Evolutionary conservation across 768 basidiomycete species (phyloP).

Genomic region (Atractiella rhizophila): DNA sequence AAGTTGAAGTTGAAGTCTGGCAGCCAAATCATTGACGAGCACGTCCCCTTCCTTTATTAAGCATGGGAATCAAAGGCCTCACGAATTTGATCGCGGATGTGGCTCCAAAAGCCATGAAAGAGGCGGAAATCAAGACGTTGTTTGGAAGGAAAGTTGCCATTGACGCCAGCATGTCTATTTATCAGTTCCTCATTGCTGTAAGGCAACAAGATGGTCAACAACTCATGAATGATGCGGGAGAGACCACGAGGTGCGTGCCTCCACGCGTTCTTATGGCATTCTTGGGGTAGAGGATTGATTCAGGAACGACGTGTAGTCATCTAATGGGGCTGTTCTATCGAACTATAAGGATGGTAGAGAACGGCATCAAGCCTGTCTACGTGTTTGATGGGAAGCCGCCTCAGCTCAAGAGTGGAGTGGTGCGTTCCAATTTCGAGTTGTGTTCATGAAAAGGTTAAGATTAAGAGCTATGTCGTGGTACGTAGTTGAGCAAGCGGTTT

Average conservation of each 20-base stretch:
- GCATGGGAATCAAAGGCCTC: conserved; percentile 86
- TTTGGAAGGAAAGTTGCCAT: conserved; percentile 97
- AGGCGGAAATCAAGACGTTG: conserved; percentile 32
- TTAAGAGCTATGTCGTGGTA: neutral
- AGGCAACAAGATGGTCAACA: conserved; percentile 87
- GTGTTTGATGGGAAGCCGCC: conserved; percentile 98
- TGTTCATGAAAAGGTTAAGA: neutral
- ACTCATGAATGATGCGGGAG: conserved; percentile 88
- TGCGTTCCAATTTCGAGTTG: conserved; percentile 27
- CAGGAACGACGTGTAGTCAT: conserved; percentile 33
- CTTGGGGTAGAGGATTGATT: neutral
- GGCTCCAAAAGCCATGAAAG: conserved; percentile 53
- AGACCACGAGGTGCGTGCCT: conserved; percentile 47
- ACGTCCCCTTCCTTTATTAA: too few species aligned
- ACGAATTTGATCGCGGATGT: conserved; percentile 70
- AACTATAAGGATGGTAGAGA: conserved; percentile 91
- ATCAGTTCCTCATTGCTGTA: conserved; percentile 83
- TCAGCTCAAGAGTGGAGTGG: conserved; percentile 86
- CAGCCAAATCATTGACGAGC: too few species aligned
- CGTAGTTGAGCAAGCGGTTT: conserved; percentile 93
- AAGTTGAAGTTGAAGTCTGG: too few species aligned
- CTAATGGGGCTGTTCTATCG: conserved; percentile 95
- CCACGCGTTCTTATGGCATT: neutral
- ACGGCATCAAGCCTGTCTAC: conserved; percentile 92
- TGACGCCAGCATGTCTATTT: conserved; percentile 73